Percentiles rank a stretch among this genome's conserved stretches.
Evolutionary conservation across 495 filamentous ascomycete species (phyloP).

Genomic region (Pseudotulostoma volvatum): DNA sequence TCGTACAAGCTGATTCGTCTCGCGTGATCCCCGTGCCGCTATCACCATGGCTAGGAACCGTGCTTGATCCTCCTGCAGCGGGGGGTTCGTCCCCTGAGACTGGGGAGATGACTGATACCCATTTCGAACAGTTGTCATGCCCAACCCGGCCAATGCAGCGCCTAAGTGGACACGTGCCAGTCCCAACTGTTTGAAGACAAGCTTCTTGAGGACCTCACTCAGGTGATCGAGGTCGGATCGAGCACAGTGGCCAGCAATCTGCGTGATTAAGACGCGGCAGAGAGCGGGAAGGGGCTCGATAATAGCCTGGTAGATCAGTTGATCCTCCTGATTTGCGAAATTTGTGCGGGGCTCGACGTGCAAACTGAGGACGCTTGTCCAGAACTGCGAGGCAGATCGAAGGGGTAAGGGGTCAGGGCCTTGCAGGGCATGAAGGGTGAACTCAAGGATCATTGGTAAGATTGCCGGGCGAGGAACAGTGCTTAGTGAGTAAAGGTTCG

Average conservation of each 20-base stretch:
- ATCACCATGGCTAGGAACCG: conserved; percentile 22
- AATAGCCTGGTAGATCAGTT: conserved; percentile 40
- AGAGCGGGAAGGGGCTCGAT: conserved; percentile 42
- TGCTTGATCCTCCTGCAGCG: conserved; percentile 20
- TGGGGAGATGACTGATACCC: no score
- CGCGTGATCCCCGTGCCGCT: conserved; percentile 41
- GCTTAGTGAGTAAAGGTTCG: conserved; percentile 6
- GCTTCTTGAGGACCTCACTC: conserved; percentile 59
- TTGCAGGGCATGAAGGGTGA: conserved; percentile 54
- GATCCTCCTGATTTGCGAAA: conserved; percentile 16
- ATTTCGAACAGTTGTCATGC: conserved; percentile 35
- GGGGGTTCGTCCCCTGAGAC: conserved; percentile 7
- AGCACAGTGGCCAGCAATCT: conserved; percentile 55
- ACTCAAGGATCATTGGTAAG: conserved; percentile 57
- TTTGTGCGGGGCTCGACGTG: conserved; percentile 19
- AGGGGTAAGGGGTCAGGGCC: conserved; percentile 68
- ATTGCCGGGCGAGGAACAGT: conserved; percentile 14
- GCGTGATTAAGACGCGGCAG: conserved; percentile 42
- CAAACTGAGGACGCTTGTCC: conserved; percentile 41
- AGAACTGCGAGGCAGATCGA: conserved; percentile 61
- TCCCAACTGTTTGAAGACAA: conserved; percentile 46
- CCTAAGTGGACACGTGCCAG: conserved; percentile 50
- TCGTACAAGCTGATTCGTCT: conserved; percentile 43
- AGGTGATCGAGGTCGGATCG: conserved; percentile 66
- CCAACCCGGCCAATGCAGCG: conserved; percentile 39